A percentile compares a stretch with the other conserved stretches of the same genome.
Conservation (phyloP, 1,284 basidiomycete genomes). For the Fomitopsis palustris region DNA sequence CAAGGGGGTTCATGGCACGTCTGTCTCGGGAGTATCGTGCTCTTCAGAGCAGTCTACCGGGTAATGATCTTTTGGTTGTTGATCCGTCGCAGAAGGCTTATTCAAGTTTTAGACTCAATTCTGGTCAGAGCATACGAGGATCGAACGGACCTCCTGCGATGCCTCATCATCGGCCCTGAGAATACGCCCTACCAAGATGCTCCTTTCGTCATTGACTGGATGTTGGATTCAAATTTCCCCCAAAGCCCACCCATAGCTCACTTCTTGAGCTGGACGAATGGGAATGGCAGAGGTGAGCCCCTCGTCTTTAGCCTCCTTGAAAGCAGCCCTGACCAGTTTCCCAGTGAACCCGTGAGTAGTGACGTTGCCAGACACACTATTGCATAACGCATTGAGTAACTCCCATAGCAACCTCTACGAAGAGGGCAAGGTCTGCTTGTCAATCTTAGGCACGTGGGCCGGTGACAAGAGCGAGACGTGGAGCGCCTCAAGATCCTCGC, state of each 20-base stretch:
- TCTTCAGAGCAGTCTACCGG: slow-evolving; percentile 76
- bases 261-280: slow-evolving; percentile 93
- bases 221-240: slow-evolving; percentile 86
- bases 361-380: too few species aligned
- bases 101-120: slow-evolving; percentile 51
- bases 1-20: slow-evolving; percentile 71
- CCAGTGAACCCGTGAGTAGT: slow-evolving; percentile 71
- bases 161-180: slow-evolving; percentile 88
- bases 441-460: slow-evolving; percentile 89
- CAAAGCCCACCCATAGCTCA: slow-evolving; percentile 84
- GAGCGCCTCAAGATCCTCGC: slow-evolving; percentile 76
- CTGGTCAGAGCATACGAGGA: slow-evolving; percentile 76
- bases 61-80: slow-evolving; percentile 34
- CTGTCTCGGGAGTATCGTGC: slow-evolving; percentile 83
- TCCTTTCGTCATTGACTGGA: slow-evolving; percentile 94
- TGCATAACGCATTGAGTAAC: not conserved
- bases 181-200: slow-evolving; percentile 94
- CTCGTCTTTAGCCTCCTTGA: not conserved
- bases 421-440: slow-evolving; percentile 93
- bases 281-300: slow-evolving; percentile 78
- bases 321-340: not conserved
- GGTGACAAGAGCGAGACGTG: slow-evolving; percentile 86
- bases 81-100: not conserved
- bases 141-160: slow-evolving; percentile 81
- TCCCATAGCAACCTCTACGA: slow-evolving; percentile 80